These are phyloP conservation scores for Colletotrichum tropicicola DNA, from an alignment of 2,329 filamentous ascomycete genomes.

Conservation along the genomic window DNA sequence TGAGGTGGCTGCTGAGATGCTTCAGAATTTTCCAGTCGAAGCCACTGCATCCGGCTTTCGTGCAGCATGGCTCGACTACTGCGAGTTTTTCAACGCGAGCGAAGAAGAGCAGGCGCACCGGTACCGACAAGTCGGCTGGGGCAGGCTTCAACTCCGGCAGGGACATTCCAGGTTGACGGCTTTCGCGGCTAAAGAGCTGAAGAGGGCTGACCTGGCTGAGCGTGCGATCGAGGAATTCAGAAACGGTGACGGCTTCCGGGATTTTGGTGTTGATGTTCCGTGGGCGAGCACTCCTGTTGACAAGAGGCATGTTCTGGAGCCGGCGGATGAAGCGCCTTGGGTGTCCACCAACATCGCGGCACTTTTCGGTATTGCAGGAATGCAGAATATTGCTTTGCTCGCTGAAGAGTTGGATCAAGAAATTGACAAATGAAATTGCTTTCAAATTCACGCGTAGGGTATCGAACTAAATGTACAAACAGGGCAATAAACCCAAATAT, in stretches of 20 bases:
- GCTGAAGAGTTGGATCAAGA: too few relatives aligned
- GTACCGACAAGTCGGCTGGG: slow-evolving; percentile 61
- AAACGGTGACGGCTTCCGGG: slow-evolving; percentile 52
- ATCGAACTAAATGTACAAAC: too few relatives aligned
- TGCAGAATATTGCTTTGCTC: too few relatives aligned
- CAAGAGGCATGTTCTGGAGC: slow-evolving; percentile 53
- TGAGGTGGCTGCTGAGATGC: slow-evolving; percentile 65
- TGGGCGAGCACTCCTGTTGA: slow-evolving; percentile 50
- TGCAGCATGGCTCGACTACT: slow-evolving; percentile 67
- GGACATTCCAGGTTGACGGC: slow-evolving; percentile 68
- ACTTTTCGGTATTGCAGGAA: too few relatives aligned
- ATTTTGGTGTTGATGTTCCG: too few relatives aligned
- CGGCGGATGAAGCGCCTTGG: slow-evolving; percentile 65
- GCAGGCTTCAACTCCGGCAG: slow-evolving; percentile 57
- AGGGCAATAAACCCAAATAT: too few relatives aligned
- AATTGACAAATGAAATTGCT: too few relatives aligned
- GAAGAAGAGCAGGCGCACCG: slow-evolving; percentile 58
- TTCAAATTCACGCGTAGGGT: too few relatives aligned
- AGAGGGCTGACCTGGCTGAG: slow-evolving; percentile 56
- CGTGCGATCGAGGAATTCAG: slow-evolving; percentile 65
- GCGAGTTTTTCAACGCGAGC: slow-evolving; percentile 62
- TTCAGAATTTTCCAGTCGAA: slow-evolving; percentile 56
- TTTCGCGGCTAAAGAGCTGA: slow-evolving; percentile 54
- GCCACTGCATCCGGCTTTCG: slow-evolving; percentile 59
- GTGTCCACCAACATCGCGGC: slow-evolving; percentile 65